A percentile compares a stretch with the other conserved stretches of the same genome.
phyloP scores from a whole-genome alignment of 75 land plant genomes.

The Cupressus sempervirens region DNA sequence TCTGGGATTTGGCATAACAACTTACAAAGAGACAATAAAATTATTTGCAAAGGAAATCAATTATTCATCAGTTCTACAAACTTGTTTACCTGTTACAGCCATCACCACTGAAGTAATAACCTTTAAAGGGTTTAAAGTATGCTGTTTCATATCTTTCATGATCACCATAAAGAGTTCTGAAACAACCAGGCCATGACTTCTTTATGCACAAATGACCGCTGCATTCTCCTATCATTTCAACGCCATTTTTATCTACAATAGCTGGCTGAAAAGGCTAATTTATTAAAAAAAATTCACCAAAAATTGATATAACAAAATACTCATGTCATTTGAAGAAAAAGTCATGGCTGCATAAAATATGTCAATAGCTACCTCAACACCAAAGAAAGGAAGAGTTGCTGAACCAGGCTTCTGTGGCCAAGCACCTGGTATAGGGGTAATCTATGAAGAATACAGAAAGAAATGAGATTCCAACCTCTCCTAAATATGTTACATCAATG shows the following conservation, averaged over 20 bases:
- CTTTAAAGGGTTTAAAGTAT: constrained; percentile 93
- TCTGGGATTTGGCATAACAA: not conserved
- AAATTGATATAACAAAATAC: not conserved
- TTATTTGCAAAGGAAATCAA: not conserved
- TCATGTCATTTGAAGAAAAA: not conserved
- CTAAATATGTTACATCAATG: not conserved
- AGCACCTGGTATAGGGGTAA: constrained; percentile 96
- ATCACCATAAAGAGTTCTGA: constrained; percentile 87
- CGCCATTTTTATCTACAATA: constrained; percentile 87
- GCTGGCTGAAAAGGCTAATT: constrained; percentile 68
- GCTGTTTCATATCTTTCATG: constrained; percentile 97
- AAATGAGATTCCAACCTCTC: not conserved
- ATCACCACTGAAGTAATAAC: constrained; percentile 93
- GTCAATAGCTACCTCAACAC: constrained; percentile 62
- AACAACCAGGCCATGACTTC: constrained; percentile 91
- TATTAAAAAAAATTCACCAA: not conserved
- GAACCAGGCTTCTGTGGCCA: constrained; percentile 99
- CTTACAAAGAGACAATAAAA: not conserved
- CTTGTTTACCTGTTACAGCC: constrained; percentile 82
- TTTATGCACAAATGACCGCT: constrained; percentile 92
- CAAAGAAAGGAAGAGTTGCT: constrained; percentile 97
- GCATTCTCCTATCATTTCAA: constrained; percentile 86
- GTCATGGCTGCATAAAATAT: not conserved
- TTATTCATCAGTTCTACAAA: not conserved
- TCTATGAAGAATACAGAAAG: constrained; percentile 37